phyloP scores from a whole-genome alignment of 768 basidiomycete species.

The Termitomyces sp. region DNA sequence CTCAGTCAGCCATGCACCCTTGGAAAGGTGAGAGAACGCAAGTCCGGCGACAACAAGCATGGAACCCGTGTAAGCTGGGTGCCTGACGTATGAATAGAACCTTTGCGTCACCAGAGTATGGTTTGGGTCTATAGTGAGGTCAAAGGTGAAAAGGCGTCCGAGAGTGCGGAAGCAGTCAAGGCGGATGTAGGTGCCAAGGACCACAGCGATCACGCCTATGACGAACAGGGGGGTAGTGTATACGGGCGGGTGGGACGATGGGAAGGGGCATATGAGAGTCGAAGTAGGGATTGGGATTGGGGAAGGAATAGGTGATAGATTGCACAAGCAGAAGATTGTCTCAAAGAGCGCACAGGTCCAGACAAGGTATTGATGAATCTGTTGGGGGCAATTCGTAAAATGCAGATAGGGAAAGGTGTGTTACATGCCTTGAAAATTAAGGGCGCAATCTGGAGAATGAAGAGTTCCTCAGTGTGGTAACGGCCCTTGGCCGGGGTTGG shows the following conservation, averaged over 20 bases:
- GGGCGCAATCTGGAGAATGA: conserved; percentile 43
- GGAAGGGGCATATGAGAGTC: conserved; percentile 22
- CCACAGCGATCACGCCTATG: conserved; percentile 27
- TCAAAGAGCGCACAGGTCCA: conserved; percentile 18
- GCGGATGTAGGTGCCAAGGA: conserved; percentile 33
- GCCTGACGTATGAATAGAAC: conserved; percentile 40
- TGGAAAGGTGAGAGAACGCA: conserved; percentile 32
- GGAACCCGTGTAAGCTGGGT: conserved; percentile 44
- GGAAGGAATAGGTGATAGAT: conserved; percentile 13
- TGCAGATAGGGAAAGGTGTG: not conserved
- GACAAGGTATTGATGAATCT: conserved; percentile 16
- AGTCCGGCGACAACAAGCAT: conserved; percentile 37
- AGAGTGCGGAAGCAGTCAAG: conserved; percentile 41
- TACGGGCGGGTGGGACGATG: conserved; percentile 16
- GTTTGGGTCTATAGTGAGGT: conserved; percentile 37
- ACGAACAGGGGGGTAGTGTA: conserved; percentile 27
- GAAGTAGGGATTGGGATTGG: conserved; percentile 25
- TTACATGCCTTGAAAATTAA: conserved; percentile 35
- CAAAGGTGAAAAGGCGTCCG: conserved; percentile 42
- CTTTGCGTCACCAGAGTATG: conserved; percentile 39
- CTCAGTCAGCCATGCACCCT: conserved; percentile 33
- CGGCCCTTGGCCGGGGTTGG: conserved; percentile 39
- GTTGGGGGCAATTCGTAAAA: not conserved
- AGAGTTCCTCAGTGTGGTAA: conserved; percentile 38
- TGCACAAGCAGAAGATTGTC: conserved; percentile 12